Base-by-base conservation (phyloP, 2,329 filamentous ascomycete genomes). In the Rhinocladiella similis region DNA sequence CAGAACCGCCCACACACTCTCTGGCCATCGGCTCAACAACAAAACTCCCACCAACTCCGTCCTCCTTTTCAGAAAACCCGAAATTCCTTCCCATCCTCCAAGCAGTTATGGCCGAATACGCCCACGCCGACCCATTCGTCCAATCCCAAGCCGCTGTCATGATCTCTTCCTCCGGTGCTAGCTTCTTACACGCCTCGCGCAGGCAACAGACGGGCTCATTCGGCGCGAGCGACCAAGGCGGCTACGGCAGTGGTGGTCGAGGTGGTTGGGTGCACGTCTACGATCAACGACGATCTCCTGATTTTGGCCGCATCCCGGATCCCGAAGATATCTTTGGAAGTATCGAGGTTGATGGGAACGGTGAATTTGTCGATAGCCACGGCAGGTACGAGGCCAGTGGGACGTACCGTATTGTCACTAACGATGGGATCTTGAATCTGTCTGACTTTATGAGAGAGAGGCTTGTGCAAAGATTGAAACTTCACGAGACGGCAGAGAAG, bases 291-390 rank as follows among this genome's bases (percentile, higher is more conserved):
- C 79, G 81, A 58, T 82, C 83, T 35, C 83, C 84, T 2, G 84
- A 87, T 57, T 87, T 77, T 69, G 84, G 84, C 1, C 69, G 84
- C n/a, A 85, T 86, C 59, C 81, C 84, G 50, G 77, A 76, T 68
- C 83, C 84, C 0, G 84, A 87, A 67, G 84, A 87, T 70, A 87
- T 87, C 48, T 83, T 87, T 66, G 84, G 84, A 13, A 86, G 83
- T 63, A 66, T 87, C 20, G 83, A 87, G 68, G 80, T 87, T 3
- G 83, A 86, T 69, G 76, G 75, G 0, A 61, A 76, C 16, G 84
- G 84, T 1, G 70, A 74, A n/a, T 84, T 86, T 68, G 77, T 81
- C 16, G 80, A 78, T 43, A 77, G 73, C 0, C 73, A 76, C 62
- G 83, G 83, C 10, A 78, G 79, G 49, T 86, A 84, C 72, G 83